Conservation (phyloP, 106 monocot species). For the Allium sativum region DNA sequence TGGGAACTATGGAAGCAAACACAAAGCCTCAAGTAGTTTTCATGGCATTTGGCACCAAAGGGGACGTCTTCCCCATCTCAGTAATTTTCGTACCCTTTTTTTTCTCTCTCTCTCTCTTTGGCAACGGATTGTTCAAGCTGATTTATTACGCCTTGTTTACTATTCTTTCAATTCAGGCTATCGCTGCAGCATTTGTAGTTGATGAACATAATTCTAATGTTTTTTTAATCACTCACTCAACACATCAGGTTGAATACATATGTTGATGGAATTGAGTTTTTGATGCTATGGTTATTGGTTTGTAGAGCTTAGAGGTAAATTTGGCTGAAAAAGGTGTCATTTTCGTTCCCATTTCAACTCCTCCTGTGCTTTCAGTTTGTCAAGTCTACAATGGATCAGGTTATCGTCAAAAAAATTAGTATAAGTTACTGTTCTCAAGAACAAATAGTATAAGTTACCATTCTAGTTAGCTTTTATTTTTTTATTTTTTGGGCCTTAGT, state of each 20-base stretch:
- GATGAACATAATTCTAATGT: slow-evolving; percentile 41
- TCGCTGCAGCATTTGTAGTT: slow-evolving; percentile 48
- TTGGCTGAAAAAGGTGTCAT: slow-evolving; percentile 38
- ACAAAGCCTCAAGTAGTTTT: slow-evolving; percentile 64
- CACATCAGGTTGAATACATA: slow-evolving; percentile 42
- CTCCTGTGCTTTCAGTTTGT: slow-evolving; percentile 37
- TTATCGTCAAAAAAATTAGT: too few relatives aligned
- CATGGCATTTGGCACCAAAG: slow-evolving; percentile 98
- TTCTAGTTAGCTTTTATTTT: too few relatives aligned
- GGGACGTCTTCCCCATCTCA: slow-evolving; percentile 80
- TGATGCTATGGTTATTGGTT: not conserved
- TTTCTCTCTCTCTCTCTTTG: not conserved
- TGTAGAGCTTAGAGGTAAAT: slow-evolving; percentile 33
- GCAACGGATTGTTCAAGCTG: not conserved
- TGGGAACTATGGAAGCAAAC: not conserved
- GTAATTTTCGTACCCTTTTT: slow-evolving; percentile 23
- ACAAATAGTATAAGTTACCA: too few relatives aligned
- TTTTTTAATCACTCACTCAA: slow-evolving; percentile 56
- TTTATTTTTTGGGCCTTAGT: slow-evolving; percentile 1
- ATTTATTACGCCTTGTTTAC: not conserved
- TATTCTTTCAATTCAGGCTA: slow-evolving; percentile 28
- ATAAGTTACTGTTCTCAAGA: too few relatives aligned
- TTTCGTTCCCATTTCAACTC: slow-evolving; percentile 41
- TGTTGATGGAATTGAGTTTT: not conserved
- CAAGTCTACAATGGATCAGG: slow-evolving; percentile 3